A percentile compares a stretch with the other conserved stretches of the same genome.
phyloP scores from a whole-genome alignment of 2,329 filamentous ascomycete species.

The Colletotrichum chrysophilum region DNA sequence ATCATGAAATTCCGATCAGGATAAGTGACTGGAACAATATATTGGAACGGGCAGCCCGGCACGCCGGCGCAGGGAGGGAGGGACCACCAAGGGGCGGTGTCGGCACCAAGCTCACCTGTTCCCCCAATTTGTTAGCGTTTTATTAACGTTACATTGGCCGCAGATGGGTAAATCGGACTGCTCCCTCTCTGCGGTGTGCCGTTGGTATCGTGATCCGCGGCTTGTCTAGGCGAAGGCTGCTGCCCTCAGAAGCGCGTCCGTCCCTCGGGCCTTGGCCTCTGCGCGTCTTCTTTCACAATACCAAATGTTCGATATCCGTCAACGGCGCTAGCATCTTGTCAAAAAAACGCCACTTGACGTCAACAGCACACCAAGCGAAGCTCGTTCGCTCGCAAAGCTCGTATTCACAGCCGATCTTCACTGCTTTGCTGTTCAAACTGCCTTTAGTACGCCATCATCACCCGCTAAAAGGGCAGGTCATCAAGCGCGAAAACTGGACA shows the following conservation, averaged over 20 bases:
- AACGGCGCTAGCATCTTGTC: background rate
- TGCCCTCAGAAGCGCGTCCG: background rate
- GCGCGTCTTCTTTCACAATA: background rate
- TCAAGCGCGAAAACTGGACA: background rate
- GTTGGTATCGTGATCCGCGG: background rate
- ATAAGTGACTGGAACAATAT: background rate
- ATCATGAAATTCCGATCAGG: background rate
- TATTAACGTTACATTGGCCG: constrained; percentile 11
- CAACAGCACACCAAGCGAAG: background rate
- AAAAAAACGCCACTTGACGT: background rate
- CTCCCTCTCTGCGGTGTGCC: background rate
- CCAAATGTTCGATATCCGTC: background rate
- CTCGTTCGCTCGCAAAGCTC: background rate
- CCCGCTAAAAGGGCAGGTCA: background rate
- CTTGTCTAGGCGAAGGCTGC: background rate
- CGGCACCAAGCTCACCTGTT: background rate
- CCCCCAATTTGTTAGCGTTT: background rate
- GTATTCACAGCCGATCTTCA: background rate
- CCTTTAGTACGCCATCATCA: background rate
- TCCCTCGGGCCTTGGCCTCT: background rate
- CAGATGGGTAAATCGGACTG: background rate
- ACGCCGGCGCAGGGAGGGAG: background rate
- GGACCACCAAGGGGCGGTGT: background rate
- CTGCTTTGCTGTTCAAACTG: background rate
- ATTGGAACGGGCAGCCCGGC: background rate